Evolutionary conservation across 2,329 filamentous ascomycete genomes (phyloP), one percentile per base, ranked within the genome.

Genomic region (Neopestalotiopsis rosae): DNA sequence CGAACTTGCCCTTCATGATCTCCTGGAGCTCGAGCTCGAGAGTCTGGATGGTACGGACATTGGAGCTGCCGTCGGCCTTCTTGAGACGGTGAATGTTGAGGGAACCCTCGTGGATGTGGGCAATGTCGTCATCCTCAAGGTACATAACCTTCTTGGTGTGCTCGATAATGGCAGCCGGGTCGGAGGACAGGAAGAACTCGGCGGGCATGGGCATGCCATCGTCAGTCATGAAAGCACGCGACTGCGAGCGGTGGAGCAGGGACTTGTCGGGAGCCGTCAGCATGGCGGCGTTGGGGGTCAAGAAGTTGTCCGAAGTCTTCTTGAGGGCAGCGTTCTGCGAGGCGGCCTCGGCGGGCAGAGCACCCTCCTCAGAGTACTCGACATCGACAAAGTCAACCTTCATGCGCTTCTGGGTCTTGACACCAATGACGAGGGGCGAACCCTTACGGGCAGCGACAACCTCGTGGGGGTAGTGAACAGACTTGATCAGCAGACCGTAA

Each of bases 121-220:
- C 96, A 87, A 99, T 98, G 80, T 99, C 96, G 81, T 99, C 96
- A 81, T 99, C 96, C 88, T 99, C 96, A 68, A 99, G 92, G 87
- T 99, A 99, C 83, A 99, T 91, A 73, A 99, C 96, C 90, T 98
- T 99, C 90, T 99, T 99, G 81, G 96, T 99, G 89, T 99, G 96
- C 88, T 99, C 96, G 75, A 99, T 93, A 78, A 99, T 98, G 78
- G 96, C 95, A 57, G 96, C 98, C 20, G 96, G 96, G 83, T 99
- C 96, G 69, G 96, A 99, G 69, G 96, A 99, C 74, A 99, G 90
- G 90, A 98, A 99, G 87, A 99, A 99, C 83, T 99, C 96, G 77
- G 95, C 95, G 72, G 96, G 95, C 89, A 98, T 97, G 74, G 96
- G 96, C 82, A 95, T 92, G 81, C 96, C 96, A 82, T 99, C 96